Evolutionary conservation across 768 basidiomycete species (phyloP).

Genomic region (Boletus coccyginus): DNA sequence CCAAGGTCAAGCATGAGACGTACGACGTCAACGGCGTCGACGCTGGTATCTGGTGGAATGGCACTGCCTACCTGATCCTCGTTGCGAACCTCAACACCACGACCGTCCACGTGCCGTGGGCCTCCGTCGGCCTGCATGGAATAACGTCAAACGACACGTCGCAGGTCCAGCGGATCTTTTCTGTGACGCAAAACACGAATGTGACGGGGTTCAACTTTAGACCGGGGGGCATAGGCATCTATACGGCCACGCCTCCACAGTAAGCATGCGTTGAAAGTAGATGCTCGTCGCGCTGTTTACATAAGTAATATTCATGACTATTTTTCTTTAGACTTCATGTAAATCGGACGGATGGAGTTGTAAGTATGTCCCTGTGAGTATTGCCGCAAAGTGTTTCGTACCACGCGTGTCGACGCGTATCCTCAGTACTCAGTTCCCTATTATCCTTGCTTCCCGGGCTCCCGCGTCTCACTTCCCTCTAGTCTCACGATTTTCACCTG

Average conservation of each 20-base stretch:
- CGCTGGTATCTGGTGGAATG: slow-evolving; percentile 20
- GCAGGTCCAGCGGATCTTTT: slow-evolving; percentile 17
- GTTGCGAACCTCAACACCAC: slow-evolving; percentile 8
- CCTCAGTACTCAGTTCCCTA: too few species aligned
- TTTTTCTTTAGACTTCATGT: too few species aligned
- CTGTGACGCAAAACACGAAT: slow-evolving; percentile 12
- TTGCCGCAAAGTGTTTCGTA: too few species aligned
- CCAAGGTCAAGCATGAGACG: not conserved
- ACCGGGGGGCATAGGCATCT: slow-evolving; percentile 21
- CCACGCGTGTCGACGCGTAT: too few species aligned
- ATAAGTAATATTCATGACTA: too few species aligned
- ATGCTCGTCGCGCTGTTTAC: too few species aligned
- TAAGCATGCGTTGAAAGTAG: not conserved
- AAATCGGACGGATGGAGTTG: too few species aligned
- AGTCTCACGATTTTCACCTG: too few species aligned
- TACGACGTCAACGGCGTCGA: slow-evolving; percentile 23
- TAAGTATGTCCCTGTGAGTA: too few species aligned
- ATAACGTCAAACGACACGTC: slow-evolving; percentile 14
- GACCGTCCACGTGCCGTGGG: slow-evolving; percentile 15
- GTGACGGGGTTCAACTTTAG: slow-evolving; percentile 19
- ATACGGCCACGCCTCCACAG: slow-evolving; percentile 10
- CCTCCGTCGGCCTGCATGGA: slow-evolving; percentile 10
- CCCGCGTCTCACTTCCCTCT: too few species aligned
- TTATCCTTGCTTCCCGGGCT: too few species aligned
- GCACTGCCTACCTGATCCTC: slow-evolving; percentile 24